Evolutionary conservation across 306 rosid species (phyloP), one percentile per base, ranked within the genome.

Genomic region (Vicia faba): DNA sequence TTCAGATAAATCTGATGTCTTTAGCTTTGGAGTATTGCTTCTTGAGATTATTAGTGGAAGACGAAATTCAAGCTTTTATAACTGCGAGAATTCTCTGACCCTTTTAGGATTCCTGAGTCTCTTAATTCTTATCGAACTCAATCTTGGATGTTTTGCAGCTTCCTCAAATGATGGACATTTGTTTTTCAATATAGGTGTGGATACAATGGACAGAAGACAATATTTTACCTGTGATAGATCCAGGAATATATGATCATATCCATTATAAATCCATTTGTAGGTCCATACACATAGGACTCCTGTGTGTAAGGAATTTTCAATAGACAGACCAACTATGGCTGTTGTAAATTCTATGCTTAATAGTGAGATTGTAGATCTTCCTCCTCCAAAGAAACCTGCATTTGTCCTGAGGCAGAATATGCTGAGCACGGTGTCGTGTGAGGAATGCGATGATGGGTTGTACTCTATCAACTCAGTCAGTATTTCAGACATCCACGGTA

Each of bases 71-170:
- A 70, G 74, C 12, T 65, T 75, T 66, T 43, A 50, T 16, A 39
- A 69, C 18, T 3, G 28, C 8, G 74, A 51, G 43, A 2, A 74
- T 6, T 33, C 15, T 51, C 39, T 48, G 4, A 59, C 50, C 25
- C 74, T 79, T 8, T 1, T 75, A 51, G 77, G 71, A 66, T 70
- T 59, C 18, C 77, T 75, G 35, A 70, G 77, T 10, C 11, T n/a
- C 25, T 61, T 55, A 11, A 73, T 44, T 63, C 26, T 8, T 23
- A n/a, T 0, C 16, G 12, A 12, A 40, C n/a, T 8, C 29, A 18
- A 7, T 8, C 5, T 10, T 28, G 15, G 7, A 6, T n/a, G 16
- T 1, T 31, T 4, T 16, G 0, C 25, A 29, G 0, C 11, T 11
- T 19, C 35, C 33, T 33, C 41, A 66, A 31, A 48, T 46, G 29